Base-by-base conservation (phyloP, 2,329 filamentous ascomycete genomes). In the Nannizziopsis barbatae region DNA sequence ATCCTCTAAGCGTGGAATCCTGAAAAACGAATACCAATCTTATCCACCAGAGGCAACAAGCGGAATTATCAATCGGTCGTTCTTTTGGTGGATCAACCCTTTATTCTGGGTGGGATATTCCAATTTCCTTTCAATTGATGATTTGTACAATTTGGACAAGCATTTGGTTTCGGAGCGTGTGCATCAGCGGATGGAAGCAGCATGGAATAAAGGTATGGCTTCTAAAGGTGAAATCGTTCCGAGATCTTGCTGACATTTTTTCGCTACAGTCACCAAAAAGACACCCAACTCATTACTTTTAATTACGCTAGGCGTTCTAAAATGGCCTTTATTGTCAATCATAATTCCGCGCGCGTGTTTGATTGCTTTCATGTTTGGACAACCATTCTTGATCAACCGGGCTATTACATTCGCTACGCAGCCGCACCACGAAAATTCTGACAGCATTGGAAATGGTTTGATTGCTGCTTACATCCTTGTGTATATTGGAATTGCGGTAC, bases 31-130 rank as follows among this genome's bases (percentile, higher is more conserved):
- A 18, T 72, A 68, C 41, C 58, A 61, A 1, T 52, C 57, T 1
- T 67, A 65, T 37, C 73, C 75, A 1, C 69, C 66, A 0, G 77
- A 80, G 55, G 70, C 70, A 2, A 76, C 71, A 1, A 73, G 70
- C 41, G 69, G 74, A 2, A 61, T 75, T n/a, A 71, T 72, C 53
- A 75, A 65, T 51, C 63, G 65, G 38, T 61, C 60, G 0, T 60
- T 75, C 10, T 78, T 78, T 55, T 71, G 67, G 64, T 79, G 75
- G 75, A 58, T 77, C 43, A 76, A 72, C 50, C 65, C 67, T 2
- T 57, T 80, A 5, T 71, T 80, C 37, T 65, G 65, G 20, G 60
- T 62, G 12, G 75, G 75, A 0, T 76, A 69, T 60, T 66, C 59
- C 3, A 71, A 65, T 5, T 52, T 64, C 2, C 53, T 76, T 5